Evolutionary conservation across 768 basidiomycete genomes (phyloP).

Genomic region (Clitopilus hobsonii): DNA sequence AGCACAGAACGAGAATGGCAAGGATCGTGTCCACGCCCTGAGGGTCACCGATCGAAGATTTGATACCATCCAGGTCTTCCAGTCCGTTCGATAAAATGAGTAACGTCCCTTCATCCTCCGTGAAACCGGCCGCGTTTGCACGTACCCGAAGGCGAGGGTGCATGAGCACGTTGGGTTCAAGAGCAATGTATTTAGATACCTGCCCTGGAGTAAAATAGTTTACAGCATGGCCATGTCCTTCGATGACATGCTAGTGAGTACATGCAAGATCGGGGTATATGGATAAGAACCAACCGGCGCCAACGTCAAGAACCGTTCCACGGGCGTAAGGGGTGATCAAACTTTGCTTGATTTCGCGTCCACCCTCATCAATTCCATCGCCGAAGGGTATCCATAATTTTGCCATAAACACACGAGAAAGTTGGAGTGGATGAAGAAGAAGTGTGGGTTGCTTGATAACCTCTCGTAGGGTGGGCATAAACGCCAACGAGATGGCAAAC

Average conservation of each 20-base stretch:
- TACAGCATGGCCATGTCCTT: slow-evolving; percentile 61
- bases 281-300: slow-evolving; percentile 9
- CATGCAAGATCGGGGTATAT: not conserved
- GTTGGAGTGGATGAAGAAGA: slow-evolving; percentile 34
- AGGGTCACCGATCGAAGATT: slow-evolving; percentile 23
- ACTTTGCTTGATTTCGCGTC: slow-evolving; percentile 31
- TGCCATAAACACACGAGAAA: slow-evolving; percentile 56
- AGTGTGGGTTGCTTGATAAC: slow-evolving; percentile 37
- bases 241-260: not conserved
- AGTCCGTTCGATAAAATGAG: slow-evolving; percentile 61
- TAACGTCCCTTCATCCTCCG: slow-evolving; percentile 35
- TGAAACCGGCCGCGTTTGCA: slow-evolving; percentile 49
- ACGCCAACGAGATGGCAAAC: slow-evolving; percentile 29
- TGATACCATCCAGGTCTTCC: slow-evolving; percentile 48
- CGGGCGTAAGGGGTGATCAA: slow-evolving; percentile 51
- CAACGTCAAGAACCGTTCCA: slow-evolving; percentile 55
- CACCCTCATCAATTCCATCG: slow-evolving; percentile 38
- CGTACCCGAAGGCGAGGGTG: slow-evolving; percentile 46
- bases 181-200: slow-evolving; percentile 63
- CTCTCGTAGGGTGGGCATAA: slow-evolving; percentile 40
- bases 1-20: slow-evolving; percentile 63
- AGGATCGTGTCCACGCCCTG: slow-evolving; percentile 52
- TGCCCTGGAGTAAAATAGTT: slow-evolving; percentile 51
- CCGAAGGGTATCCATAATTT: slow-evolving; percentile 53
- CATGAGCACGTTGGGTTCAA: slow-evolving; percentile 70